A percentile compares a stretch with the other conserved stretches of the same genome.
Evolutionary conservation across 495 filamentous ascomycete genomes (phyloP).

Genomic region (Xylaria telfairii): DNA sequence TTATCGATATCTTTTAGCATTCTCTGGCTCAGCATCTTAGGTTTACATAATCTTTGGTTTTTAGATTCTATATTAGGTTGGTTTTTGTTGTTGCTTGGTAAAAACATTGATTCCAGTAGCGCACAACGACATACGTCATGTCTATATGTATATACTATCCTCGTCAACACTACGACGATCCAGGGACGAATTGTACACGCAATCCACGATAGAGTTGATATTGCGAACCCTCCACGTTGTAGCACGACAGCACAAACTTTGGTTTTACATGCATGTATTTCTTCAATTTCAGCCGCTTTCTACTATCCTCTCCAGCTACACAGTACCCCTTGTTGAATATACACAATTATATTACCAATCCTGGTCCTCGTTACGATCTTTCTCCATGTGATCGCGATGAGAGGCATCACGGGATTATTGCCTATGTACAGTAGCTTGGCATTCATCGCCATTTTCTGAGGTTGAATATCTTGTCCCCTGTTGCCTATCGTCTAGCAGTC

Average conservation of each 20-base stretch:
- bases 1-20: too few relatives aligned
- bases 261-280: not conserved
- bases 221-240: not conserved
- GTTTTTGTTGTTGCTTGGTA: too few relatives aligned
- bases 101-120: too few relatives aligned
- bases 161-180: not conserved
- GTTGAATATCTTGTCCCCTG: slow-evolving; percentile 1
- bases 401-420: not conserved
- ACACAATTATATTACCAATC: slow-evolving; percentile 17
- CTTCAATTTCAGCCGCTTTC: not conserved
- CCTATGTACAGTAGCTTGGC: slow-evolving; percentile 9
- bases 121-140: not conserved
- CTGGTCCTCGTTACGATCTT: not conserved
- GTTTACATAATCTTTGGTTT: too few relatives aligned
- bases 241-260: not conserved
- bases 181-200: not conserved
- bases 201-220: not conserved
- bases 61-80: too few relatives aligned
- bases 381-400: not conserved
- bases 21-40: too few relatives aligned
- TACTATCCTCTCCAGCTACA: not conserved
- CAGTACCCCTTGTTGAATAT: slow-evolving; percentile 18
- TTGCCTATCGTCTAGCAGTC: not conserved
- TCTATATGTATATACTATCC: not conserved
- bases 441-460: not conserved